A percentile compares a stretch with the other conserved stretches of the same genome.
Conservation (phyloP, 2,329 filamentous ascomycete genomes). For the Scedosporium boydii region DNA sequence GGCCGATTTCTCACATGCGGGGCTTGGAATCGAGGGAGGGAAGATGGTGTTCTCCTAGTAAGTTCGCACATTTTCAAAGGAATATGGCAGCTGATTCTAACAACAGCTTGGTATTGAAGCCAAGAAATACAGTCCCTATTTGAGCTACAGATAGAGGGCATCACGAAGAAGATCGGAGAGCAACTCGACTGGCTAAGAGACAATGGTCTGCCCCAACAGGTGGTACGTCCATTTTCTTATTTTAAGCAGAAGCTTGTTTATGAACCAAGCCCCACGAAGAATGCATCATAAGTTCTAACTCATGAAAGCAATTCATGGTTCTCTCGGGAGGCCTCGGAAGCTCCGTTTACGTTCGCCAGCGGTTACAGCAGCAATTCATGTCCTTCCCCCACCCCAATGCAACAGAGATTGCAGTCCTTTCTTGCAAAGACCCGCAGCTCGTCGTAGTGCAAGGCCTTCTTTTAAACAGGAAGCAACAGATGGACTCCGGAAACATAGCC, state of each 20-base stretch:
- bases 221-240: constrained; percentile 18
- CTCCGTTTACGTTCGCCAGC: constrained; percentile 34
- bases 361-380: constrained; percentile 26
- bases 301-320: constrained; percentile 27
- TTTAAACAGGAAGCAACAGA: constrained; percentile 38
- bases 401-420: constrained; percentile 25
- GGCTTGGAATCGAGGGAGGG: constrained; percentile 27
- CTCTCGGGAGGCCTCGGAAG: constrained; percentile 36
- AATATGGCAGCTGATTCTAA: not conserved
- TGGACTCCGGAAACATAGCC: constrained; percentile 27
- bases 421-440: constrained; percentile 41
- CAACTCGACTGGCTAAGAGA: constrained; percentile 29
- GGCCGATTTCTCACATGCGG: constrained; percentile 26
- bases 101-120: constrained; percentile 15
- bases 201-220: constrained; percentile 20
- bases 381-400: constrained; percentile 25
- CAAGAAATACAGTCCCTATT: constrained; percentile 33
- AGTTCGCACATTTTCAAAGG: constrained; percentile 8
- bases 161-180: constrained; percentile 27
- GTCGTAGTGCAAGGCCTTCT: constrained; percentile 45
- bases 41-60: constrained; percentile 29
- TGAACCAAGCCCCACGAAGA: not conserved
- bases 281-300: not conserved
- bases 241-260: not conserved
- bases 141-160: constrained; percentile 29